phyloP scores from a whole-genome alignment of 176 grass and related monocot species.

The Musa itinerans region DNA sequence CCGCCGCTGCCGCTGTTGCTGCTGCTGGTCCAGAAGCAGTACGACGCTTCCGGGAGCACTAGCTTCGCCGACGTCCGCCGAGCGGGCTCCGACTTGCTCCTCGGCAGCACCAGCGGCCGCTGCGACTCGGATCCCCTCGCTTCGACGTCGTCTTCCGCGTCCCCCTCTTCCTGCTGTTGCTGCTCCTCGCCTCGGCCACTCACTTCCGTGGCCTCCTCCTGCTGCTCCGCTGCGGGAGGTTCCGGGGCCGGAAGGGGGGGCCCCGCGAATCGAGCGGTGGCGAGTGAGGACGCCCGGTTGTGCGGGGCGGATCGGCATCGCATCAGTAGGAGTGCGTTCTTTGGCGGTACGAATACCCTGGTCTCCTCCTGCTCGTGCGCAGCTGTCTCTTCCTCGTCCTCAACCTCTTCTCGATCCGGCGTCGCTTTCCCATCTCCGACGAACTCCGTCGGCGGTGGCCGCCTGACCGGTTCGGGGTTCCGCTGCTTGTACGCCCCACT shows the following conservation, averaged over 20 bases:
- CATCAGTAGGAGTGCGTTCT: slow-evolving; percentile 3
- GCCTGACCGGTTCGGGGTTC: neutral
- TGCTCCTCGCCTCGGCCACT: slow-evolving; percentile 1
- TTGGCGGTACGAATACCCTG: neutral
- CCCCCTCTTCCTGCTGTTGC: neutral
- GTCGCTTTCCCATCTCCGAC: neutral
- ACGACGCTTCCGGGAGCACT: slow-evolving; percentile 6
- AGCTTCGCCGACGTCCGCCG: slow-evolving; percentile 42
- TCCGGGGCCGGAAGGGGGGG: neutral
- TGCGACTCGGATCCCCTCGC: slow-evolving; percentile 73
- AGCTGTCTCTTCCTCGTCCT: slow-evolving; percentile 76
- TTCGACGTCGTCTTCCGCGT: slow-evolving; percentile 27
- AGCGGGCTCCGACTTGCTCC: slow-evolving; percentile 93
- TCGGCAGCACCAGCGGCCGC: slow-evolving; percentile 61
- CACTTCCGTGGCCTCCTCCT: neutral
- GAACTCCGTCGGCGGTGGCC: neutral
- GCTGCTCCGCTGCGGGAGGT: slow-evolving; percentile 17
- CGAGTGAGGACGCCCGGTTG: slow-evolving; percentile 54
- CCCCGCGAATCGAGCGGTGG: slow-evolving; percentile 24
- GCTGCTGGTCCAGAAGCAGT: slow-evolving; percentile 8
- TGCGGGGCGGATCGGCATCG: slow-evolving; percentile 87
- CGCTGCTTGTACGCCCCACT: slow-evolving; percentile 1
- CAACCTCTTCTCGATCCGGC: slow-evolving; percentile 11
- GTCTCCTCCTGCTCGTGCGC: slow-evolving; percentile 33
- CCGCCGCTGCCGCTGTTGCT: neutral